Evolutionary conservation across 2,329 filamentous ascomycete species (phyloP).

Genomic region (Ascochyta lentis): DNA sequence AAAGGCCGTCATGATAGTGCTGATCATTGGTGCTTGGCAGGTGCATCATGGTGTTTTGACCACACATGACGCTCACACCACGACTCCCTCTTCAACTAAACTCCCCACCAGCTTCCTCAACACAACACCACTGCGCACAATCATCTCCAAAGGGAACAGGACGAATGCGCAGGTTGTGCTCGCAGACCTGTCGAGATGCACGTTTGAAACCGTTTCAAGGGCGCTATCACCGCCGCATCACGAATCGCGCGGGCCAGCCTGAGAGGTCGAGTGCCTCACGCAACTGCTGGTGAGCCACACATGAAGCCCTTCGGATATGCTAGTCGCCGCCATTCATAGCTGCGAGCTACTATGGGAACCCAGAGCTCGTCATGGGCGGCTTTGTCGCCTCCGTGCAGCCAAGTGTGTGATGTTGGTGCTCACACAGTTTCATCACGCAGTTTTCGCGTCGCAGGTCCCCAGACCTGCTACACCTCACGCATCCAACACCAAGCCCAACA

Average conservation of each 20-base stretch:
- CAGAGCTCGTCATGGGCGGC: slow-evolving; percentile 33
- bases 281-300: slow-evolving; percentile 29
- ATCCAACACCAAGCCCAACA: slow-evolving; percentile 38
- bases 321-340: slow-evolving; percentile 36
- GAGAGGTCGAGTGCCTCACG: slow-evolving; percentile 27
- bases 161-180: background rate
- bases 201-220: slow-evolving; percentile 26
- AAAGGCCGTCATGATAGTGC: slow-evolving; percentile 31
- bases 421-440: slow-evolving; percentile 42
- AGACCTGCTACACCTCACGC: slow-evolving; percentile 47
- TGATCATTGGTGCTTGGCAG: slow-evolving; percentile 30
- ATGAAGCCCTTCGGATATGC: slow-evolving; percentile 34
- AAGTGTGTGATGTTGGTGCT: slow-evolving; percentile 40
- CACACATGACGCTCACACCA: slow-evolving; percentile 21
- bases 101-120: background rate
- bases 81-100: background rate
- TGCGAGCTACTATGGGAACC: slow-evolving; percentile 31
- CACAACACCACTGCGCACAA: background rate
- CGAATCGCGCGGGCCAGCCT: slow-evolving; percentile 23
- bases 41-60: slow-evolving; percentile 26
- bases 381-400: slow-evolving; percentile 39
- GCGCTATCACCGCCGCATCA: slow-evolving; percentile 10
- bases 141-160: background rate
- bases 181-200: slow-evolving; percentile 4
- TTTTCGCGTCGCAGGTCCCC: slow-evolving; percentile 47